Evolutionary conservation across 1,284 basidiomycete genomes (phyloP), one percentile per base, ranked within the genome.

Genomic region (Microbotryum intermedium): DNA sequence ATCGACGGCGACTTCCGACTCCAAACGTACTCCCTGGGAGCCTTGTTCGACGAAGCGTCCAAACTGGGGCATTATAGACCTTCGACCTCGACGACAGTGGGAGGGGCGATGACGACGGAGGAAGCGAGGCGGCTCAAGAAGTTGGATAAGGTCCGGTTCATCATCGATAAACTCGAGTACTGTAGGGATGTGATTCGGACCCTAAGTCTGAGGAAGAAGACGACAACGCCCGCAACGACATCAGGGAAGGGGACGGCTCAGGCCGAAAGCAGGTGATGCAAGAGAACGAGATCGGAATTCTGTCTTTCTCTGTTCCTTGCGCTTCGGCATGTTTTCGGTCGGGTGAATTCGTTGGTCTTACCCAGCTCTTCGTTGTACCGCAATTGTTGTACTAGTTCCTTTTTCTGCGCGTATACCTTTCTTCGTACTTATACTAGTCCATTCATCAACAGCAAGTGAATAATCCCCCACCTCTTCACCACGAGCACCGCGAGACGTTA

Each of bases 1-100:
- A 93, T 97, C 71, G 89, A 91, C 79, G 90, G 89, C 76, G 82
- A 87, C 71, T 90, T 90, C 76, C 79, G 80, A 51, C 77, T 93
- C 71, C 83, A 84, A 45, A 84, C 85, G 28, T 89, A 84, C 80
- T 81, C 83, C 13, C 78, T 97, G 52, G 80, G 80, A 51, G 83
- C 87, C 59, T 77, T 97, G 58, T 84, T 95, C 78, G 76, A 79
- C 1, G 75, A 77, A 30, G 78, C 84, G 0, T 73, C 85, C 30
- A 70, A 57, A 13, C 48, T 63, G 11, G 66, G 65, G 25, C 58
- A 60, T 55, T 65, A 62, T 47, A 11, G 34, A 39, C 34, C 34
- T 39, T 39, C 34, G 11, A 42, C 50, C 20, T 43, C 45, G 4
- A 30, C 75, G 9, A 74, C 77, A 1, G 71, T 77, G 20, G 58